Base-by-base conservation (phyloP, 352 stramenopile genomes). In the Pythium dissotocum region DNA sequence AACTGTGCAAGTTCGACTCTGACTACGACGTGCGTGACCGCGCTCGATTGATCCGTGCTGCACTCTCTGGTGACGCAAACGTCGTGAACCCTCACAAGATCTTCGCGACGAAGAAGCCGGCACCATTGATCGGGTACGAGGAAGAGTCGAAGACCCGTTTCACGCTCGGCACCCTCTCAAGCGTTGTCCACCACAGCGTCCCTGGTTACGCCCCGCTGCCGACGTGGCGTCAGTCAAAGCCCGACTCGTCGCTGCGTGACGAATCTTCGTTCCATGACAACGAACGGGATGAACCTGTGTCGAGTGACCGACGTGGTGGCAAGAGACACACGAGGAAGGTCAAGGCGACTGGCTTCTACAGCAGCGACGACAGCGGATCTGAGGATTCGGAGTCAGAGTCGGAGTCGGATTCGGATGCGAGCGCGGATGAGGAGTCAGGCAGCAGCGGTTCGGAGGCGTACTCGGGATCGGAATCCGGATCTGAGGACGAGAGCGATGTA, bases 11-110 rank as follows among this genome's bases (percentile, higher is more conserved):
- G 65, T 98, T 97, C 63, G 95, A 98, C 71, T 71, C 87, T 7
- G 89, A 97, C 67, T 97, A 97, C 63, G 95, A 98, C 53, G 79
- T 98, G 5, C 89, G 95, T 8, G 95, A 98, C 65, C 88, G 94
- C 7, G 90, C 89, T 24, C 87, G 95, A 51, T 80, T 98, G 48
- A 76, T 98, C n/a, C 85, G 86, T 26, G 81, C 86, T 52, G 76
- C 80, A 0, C 58, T 93, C 18, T 87, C 86, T 8, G 83, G 79
- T 10, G 83, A 91, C 46, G 75, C 76, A 2, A 79, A 65, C 4
- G 68, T 86, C 36, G 77, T 91, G 48, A 87, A 90, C 65, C 81
- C 77, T 6, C 78, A 90, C 71, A 91, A 91, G 44, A 65, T 97
- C 4, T 91, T 96, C 57, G 75, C 83, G 4, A 86, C 75, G 40